Base-by-base conservation (phyloP, 371 early-diverging fungal species). In the Amoeboaphelidium occidentale region DNA sequence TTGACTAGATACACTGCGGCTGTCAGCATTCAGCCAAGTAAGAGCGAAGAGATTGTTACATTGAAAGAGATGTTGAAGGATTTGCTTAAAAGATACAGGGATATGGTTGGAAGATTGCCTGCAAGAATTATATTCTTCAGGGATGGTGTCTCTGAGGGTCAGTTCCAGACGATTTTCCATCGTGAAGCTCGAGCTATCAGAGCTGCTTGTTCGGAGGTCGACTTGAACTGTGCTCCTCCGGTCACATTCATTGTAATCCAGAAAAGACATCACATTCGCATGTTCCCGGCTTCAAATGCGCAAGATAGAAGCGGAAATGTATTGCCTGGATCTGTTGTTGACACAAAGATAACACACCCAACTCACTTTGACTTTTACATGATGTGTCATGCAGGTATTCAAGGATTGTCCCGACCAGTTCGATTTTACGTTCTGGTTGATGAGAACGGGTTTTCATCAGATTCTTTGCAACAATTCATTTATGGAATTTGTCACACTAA, bases 231-330 rank as follows among this genome's bases (percentile, higher is more conserved):
- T 63, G 60, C 61, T 1, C 94, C 94, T 1, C 67, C 73, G 24
- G 62, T 98, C 46, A 93, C 90, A 1, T 96, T 82, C 56, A 67
- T 96, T 24, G 73, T 87, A 0, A 90, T 86, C 2, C 91, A 94
- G 58, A 96, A 98, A 63, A 76, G 96, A 23, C 98, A 98, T 60
- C 87, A 90, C 55, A 78, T 88, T 23, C 68, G 90, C 13, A 92
- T 97, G 67, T 84, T 87, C 73, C 81, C 85, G 0, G 68, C 76
- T 23, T 65, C 70, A 6, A 63, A 62, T 27, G 65, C 70, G 28
- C 72, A 76, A 27, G 39, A 32, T 32, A 6, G 39, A 6, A 63
- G 63, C 2, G 83, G 83, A 1, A 89, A 88, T 64, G 73, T 78
- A 22, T 54, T 67, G 10, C 85, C 97, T 20, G 98, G 97, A 17